Base-by-base conservation (phyloP, 2,329 filamentous ascomycete species). In the Cordyceps militaris region DNA sequence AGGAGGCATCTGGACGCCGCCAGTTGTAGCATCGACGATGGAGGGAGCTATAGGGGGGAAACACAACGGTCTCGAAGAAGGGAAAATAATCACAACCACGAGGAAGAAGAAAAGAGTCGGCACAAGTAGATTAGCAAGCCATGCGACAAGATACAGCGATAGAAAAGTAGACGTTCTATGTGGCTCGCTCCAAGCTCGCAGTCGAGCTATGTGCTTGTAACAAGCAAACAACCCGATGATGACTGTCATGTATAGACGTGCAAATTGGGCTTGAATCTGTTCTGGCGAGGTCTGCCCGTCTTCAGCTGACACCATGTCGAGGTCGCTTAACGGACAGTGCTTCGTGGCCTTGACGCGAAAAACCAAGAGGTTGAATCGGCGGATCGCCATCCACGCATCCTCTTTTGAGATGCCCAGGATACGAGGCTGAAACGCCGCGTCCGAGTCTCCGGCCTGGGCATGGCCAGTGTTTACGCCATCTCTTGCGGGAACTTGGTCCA, bases 211-310 rank as follows among this genome's bases (percentile, higher is more conserved):
- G 60, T 96, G 90, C 65, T 94, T 93, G 60, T 81, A 81, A 16
- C 83, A 79, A 0, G 76, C 79, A 44, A 91, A 79, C 13, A 91
- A 47, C 14, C 84, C 79, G 50, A 92, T 80, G 8, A 87, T 75
- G 0, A 95, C 83, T 0, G 87, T 89, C 79, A 91, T 91, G 68
- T 95, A 95, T 11, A 94, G 74, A 14, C 91, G 79, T 71, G 95
- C 91, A 4, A 94, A 69, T 55, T 88, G 91, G 2, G 86, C 83
- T 11, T 90, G 80, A 46, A 95, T 75, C 72, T 94, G 94, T 66
- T 94, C 89, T 0, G 90, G 89, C 0, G 87, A 89, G 69, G 94
- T 94, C 58, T 92, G 87, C 63, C 94, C 89, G 56, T 93, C 86
- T 40, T 91, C 86, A 4, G 89, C 86, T 30, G 36, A 11, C 28